phyloP scores from a whole-genome alignment of 2,329 filamentous ascomycete genomes.

The Microcera coccophila region DNA sequence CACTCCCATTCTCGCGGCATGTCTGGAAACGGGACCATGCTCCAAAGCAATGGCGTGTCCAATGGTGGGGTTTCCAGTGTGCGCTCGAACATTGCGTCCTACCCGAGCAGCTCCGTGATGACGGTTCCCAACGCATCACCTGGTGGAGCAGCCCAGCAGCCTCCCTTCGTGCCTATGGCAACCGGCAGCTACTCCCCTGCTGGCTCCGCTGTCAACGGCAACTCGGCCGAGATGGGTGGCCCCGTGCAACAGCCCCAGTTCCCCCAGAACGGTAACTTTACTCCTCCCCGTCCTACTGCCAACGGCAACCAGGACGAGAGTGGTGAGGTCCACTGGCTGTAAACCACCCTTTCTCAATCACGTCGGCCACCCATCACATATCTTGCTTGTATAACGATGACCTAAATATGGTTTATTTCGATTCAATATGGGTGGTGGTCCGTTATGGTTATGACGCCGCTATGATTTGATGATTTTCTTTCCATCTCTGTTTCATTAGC shows the following conservation, averaged over 20 bases:
- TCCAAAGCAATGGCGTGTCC: constrained; percentile 28
- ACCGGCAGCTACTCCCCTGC: constrained; percentile 24
- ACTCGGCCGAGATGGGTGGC: constrained; percentile 24
- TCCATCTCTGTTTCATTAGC: constrained; percentile 33
- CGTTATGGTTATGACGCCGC: constrained; percentile 34
- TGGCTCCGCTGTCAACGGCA: constrained; percentile 18
- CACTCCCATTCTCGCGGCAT: constrained; percentile 41
- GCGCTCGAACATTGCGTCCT: constrained; percentile 35
- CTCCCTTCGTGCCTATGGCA: constrained; percentile 28
- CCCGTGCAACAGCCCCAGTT: constrained; percentile 4
- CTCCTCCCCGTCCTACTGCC: constrained; percentile 9
- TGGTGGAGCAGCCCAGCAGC: constrained; percentile 26
- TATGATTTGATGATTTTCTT: constrained; percentile 42
- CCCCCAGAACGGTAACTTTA: constrained; percentile 3
- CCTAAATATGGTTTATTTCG: constrained; percentile 19
- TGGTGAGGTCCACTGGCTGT: constrained; percentile 39
- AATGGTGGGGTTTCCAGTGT: constrained; percentile 24
- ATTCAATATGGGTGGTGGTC: constrained; percentile 21
- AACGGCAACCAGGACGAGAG: constrained; percentile 24
- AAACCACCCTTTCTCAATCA: constrained; percentile 25
- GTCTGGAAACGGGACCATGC: constrained; percentile 37
- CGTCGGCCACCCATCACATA: constrained; percentile 20
- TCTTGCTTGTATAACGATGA: constrained; percentile 35
- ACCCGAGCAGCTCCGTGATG: constrained; percentile 32
- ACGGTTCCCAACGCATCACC: constrained; percentile 28